Evolutionary conservation across 2,329 filamentous ascomycete genomes (phyloP).

Genomic region (Sporothrix euskadiensis): DNA sequence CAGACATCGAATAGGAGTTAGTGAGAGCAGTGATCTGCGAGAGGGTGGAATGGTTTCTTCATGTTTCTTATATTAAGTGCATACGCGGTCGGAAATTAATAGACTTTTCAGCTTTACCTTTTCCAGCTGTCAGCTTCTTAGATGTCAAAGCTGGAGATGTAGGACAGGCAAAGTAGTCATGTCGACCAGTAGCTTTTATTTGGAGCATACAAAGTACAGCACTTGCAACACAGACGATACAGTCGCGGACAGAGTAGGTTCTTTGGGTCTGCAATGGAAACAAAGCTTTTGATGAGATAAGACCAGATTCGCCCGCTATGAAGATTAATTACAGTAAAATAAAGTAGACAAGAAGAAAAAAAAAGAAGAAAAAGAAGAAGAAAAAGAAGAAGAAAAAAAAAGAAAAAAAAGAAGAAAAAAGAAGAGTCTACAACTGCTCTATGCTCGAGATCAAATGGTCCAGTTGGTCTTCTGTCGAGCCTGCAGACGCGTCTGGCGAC

Average conservation of each 20-base stretch:
- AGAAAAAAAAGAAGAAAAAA: too few relatives aligned
- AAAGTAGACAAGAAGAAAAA: too few relatives aligned
- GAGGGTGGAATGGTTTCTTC: too few relatives aligned
- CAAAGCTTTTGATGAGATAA: background rate
- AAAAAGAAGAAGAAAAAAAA: background rate
- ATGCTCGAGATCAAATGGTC: constrained; percentile 57
- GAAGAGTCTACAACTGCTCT: constrained; percentile 54
- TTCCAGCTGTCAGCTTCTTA: background rate
- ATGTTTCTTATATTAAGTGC: background rate
- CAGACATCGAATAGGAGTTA: background rate
- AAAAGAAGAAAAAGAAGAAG: background rate
- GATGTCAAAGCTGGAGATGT: too few relatives aligned
- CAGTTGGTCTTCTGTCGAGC: constrained; percentile 44
- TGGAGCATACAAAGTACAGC: too few relatives aligned
- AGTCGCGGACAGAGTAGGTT: too few relatives aligned
- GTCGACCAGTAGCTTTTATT: too few relatives aligned
- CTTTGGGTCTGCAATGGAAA: too few relatives aligned
- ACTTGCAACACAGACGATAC: too few relatives aligned
- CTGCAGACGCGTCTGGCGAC: constrained; percentile 26
- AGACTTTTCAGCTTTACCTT: background rate
- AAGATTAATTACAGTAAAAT: background rate
- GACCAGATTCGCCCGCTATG: background rate
- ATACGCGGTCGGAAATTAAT: background rate
- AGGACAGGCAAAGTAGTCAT: too few relatives aligned
- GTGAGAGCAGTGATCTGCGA: background rate